Percentiles rank a stretch among this genome's conserved stretches.
Conservation (phyloP, 257 asterid species). For the Haberlea rhodopensis region DNA sequence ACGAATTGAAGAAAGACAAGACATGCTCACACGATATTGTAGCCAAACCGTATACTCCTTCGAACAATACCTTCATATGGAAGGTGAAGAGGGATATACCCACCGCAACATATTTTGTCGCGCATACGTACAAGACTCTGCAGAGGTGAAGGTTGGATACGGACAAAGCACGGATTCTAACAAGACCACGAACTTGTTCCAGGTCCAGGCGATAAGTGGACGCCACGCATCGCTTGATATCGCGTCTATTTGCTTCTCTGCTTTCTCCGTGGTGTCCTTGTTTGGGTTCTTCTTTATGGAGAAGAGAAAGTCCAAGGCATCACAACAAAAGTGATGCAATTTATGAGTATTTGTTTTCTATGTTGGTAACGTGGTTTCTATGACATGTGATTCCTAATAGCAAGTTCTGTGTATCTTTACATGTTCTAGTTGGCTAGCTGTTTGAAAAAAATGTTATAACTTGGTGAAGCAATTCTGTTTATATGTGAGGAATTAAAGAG, state of each 20-base stretch:
- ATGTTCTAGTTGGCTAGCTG: no score
- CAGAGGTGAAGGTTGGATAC: constrained; percentile 15
- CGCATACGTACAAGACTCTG: constrained; percentile 25
- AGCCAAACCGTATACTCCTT: constrained; percentile 16
- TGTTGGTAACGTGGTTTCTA: no score
- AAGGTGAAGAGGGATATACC: constrained; percentile 27
- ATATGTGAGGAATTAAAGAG: no score
- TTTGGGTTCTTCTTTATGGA: constrained; percentile 30
- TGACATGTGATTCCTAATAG: no score
- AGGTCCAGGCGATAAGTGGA: constrained; percentile 23
- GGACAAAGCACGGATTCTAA: constrained; percentile 29
- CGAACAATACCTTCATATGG: constrained; percentile 23
- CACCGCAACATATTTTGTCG: constrained; percentile 31
- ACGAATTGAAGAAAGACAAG: constrained; percentile 26
- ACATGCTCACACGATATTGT: constrained; percentile 28
- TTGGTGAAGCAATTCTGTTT: no score
- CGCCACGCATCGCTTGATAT: constrained; percentile 26
- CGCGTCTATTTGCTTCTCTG: constrained; percentile 31
- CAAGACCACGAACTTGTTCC: constrained; percentile 23
- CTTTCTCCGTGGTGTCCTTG: constrained; percentile 25
- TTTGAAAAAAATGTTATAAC: no score
- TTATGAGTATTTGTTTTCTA: no score
- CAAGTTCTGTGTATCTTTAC: no score
- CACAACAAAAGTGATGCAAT: constrained; percentile 18
- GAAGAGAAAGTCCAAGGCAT: constrained; percentile 22